Evolutionary conservation across 2,329 filamentous ascomycete species (phyloP).

Genomic region (Gremmenia infestans): DNA sequence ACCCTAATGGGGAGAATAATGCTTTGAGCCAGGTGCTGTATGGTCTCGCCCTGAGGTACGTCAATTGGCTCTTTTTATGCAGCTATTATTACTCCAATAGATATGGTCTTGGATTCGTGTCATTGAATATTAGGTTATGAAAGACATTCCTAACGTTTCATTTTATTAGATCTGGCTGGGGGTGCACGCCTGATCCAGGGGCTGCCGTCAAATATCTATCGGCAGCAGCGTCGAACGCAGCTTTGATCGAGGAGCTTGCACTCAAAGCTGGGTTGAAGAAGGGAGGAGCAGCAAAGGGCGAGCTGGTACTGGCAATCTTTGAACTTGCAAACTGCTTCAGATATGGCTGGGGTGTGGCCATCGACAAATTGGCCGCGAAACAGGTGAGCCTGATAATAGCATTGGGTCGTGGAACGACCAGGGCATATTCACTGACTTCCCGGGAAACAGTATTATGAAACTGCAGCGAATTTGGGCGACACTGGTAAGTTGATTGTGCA

Average conservation of each 20-base stretch:
- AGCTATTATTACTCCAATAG: constrained; percentile 4
- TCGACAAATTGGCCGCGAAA: constrained; percentile 80
- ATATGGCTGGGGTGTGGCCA: constrained; percentile 86
- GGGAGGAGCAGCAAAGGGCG: constrained; percentile 90
- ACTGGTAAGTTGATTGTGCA: constrained; percentile 48
- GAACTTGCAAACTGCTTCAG: constrained; percentile 92
- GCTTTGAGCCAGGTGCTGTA: constrained; percentile 94
- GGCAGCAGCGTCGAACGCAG: constrained; percentile 84
- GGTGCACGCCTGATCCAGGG: constrained; percentile 66
- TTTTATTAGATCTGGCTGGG: constrained; percentile 78
- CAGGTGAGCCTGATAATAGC: constrained; percentile 43
- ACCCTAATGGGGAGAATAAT: constrained; percentile 82
- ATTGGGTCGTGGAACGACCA: constrained; percentile 24
- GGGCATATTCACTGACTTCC: constrained; percentile 18
- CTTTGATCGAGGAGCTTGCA: constrained; percentile 78
- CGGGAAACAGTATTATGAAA: constrained; percentile 82
- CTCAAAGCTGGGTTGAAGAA: constrained; percentile 85
- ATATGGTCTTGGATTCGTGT: neutral
- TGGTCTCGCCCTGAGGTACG: constrained; percentile 80
- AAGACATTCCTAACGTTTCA: constrained; percentile 17
- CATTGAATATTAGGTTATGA: neutral
- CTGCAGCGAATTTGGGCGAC: constrained; percentile 92
- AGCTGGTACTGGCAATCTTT: constrained; percentile 93
- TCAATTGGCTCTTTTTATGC: constrained; percentile 25
- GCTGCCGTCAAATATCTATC: constrained; percentile 80